Evolutionary conservation across 2,329 filamentous ascomycete species (phyloP).

Genomic region (Sclerotinia subarctica): DNA sequence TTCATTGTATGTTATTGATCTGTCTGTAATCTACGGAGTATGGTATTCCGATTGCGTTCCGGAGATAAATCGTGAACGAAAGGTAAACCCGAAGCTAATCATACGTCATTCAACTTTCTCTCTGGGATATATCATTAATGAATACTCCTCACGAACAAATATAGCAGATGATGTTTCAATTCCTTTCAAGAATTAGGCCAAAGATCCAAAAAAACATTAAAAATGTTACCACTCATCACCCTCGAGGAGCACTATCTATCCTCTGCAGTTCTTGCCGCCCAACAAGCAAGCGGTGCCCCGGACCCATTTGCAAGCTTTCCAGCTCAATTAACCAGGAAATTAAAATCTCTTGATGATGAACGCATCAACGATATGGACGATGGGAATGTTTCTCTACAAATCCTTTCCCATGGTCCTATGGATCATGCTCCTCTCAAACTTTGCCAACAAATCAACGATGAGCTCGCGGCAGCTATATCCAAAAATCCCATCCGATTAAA

Average conservation of each 20-base stretch:
- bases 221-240: slow-evolving; percentile 39
- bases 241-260: slow-evolving; percentile 44
- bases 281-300: slow-evolving; percentile 4
- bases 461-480: slow-evolving; percentile 37
- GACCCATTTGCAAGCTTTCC: slow-evolving; percentile 35
- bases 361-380: slow-evolving; percentile 35
- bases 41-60: neutral
- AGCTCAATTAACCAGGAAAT: slow-evolving; percentile 27
- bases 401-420: slow-evolving; percentile 37
- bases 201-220: neutral
- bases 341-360: slow-evolving; percentile 26
- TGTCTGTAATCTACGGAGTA: neutral
- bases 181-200: neutral
- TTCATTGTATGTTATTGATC: no score
- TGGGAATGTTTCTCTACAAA: slow-evolving; percentile 32
- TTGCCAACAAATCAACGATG: slow-evolving; percentile 37
- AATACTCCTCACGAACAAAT: neutral
- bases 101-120: neutral
- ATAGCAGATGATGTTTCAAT: no score
- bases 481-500: slow-evolving; percentile 41
- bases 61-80: neutral
- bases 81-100: slow-evolving; percentile 1
- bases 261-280: slow-evolving; percentile 22
- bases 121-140: neutral
- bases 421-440: slow-evolving; percentile 22